These are phyloP conservation scores for Breviolum minutum DNA, from an alignment of 73 alveolate species.

Conservation along the genomic window DNA sequence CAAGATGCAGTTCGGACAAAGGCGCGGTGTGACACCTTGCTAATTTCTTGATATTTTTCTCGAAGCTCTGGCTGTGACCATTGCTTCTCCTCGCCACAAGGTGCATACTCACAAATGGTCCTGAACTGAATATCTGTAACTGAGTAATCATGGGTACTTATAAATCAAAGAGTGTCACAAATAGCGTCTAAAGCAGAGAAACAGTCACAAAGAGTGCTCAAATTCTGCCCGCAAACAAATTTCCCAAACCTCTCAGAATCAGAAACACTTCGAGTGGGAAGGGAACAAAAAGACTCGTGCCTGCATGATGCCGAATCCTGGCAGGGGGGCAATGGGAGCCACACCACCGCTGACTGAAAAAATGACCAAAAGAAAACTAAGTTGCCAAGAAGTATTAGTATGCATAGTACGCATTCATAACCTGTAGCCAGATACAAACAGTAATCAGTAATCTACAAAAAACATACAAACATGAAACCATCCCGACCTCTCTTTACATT, in stretches of 20 bases:
- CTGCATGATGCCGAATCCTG: constrained; percentile 77
- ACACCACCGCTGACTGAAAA: background rate
- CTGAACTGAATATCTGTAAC: no score
- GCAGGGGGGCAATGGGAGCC: background rate
- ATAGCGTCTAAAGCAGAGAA: no score
- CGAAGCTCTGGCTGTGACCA: constrained; percentile 80
- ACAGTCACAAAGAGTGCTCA: no score
- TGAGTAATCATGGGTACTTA: no score
- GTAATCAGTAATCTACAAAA: background rate
- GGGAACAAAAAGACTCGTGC: background rate
- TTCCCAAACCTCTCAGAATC: no score
- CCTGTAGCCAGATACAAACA: background rate
- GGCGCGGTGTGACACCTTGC: constrained; percentile 75
- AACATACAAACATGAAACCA: no score
- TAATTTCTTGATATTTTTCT: constrained; percentile 24
- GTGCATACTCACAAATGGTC: no score
- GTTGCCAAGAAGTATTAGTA: background rate
- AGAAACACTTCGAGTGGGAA: no score
- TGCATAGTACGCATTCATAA: background rate
- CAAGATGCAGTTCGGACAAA: constrained; percentile 46
- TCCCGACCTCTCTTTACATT: no score
- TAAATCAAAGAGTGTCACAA: no score
- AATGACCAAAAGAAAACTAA: background rate
- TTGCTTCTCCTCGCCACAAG: constrained; percentile 28
- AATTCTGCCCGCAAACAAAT: no score